Percentiles rank a stretch among this genome's conserved stretches.
Conservation (phyloP, 192 early-diverging fungal species). For the Neocallimastix lanati region DNA sequence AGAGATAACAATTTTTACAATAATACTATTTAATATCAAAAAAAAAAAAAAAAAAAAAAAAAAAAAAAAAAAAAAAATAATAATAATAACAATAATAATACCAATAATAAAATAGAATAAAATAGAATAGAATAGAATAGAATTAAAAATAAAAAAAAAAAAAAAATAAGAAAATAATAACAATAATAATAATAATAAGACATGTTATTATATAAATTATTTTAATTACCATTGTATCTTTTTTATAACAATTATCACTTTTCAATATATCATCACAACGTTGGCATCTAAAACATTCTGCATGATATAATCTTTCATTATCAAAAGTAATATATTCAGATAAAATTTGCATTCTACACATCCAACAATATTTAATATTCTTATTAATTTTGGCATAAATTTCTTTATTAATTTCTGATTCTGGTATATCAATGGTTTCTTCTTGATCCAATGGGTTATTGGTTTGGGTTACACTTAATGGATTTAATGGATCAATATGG, state of each 20-base stretch:
- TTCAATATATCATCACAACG: not conserved
- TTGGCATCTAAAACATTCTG: not conserved
- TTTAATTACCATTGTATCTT: not conserved
- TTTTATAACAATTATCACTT: not conserved
- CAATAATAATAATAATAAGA: too few relatives aligned
- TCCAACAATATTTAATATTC: not conserved
- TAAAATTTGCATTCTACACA: not conserved
- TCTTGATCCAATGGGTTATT: not conserved
- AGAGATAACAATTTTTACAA: not conserved
- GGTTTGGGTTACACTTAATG: not conserved
- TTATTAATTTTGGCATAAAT: not conserved
- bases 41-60: too few relatives aligned
- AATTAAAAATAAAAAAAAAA: too few relatives aligned
- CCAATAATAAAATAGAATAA: too few relatives aligned
- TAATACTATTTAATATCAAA: not conserved
- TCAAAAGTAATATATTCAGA: not conserved
- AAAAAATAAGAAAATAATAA: too few relatives aligned
- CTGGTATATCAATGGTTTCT: not conserved
- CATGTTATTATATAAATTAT: too few relatives aligned
- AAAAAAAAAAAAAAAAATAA: too few relatives aligned
- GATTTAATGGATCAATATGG: not conserved
- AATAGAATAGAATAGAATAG: too few relatives aligned
- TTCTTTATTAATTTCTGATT: not conserved
- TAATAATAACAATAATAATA: too few relatives aligned
- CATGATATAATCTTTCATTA: not conserved